Percentiles rank a stretch among this genome's conserved stretches.
These are phyloP conservation scores for Tulasnella calospora DNA, from an alignment of 768 basidiomycete genomes.

Conservation along the genomic window DNA sequence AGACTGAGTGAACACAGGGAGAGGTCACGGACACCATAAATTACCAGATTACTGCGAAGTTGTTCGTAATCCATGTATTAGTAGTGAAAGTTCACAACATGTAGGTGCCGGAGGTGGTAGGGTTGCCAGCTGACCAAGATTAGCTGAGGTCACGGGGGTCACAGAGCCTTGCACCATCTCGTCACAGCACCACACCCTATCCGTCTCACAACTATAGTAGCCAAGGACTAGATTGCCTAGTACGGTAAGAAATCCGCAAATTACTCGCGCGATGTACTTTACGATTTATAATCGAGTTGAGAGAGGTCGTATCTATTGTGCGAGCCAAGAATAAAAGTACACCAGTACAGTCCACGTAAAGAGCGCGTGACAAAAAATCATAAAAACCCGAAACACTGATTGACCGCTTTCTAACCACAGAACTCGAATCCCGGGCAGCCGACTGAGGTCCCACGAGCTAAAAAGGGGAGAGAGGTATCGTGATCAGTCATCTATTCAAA, in stretches of 20 bases:
- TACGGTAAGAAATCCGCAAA: no score
- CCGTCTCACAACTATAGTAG: no score
- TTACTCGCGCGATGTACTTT: neutral
- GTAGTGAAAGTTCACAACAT: no score
- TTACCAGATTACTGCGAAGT: neutral
- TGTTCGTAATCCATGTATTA: neutral
- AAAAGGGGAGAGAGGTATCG: neutral
- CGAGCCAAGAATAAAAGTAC: neutral
- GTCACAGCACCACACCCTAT: no score
- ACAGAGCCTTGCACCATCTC: no score
- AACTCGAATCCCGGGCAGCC: constrained; percentile 52
- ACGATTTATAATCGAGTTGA: neutral
- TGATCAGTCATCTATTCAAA: neutral
- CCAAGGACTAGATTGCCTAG: no score
- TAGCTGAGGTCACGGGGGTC: no score
- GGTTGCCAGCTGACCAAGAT: no score
- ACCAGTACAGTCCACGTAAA: neutral
- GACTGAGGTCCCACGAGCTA: constrained; percentile 46
- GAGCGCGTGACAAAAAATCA: neutral
- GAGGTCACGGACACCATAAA: neutral
- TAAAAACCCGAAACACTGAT: no score
- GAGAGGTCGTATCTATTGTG: neutral
- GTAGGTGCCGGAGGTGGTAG: no score
- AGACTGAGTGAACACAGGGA: neutral
- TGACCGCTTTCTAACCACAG: constrained; percentile 42